Evolutionary conservation across 225 moss, liverwort and hornwort genomes (phyloP).

Genomic region (Antitrichia curtipendula): DNA sequence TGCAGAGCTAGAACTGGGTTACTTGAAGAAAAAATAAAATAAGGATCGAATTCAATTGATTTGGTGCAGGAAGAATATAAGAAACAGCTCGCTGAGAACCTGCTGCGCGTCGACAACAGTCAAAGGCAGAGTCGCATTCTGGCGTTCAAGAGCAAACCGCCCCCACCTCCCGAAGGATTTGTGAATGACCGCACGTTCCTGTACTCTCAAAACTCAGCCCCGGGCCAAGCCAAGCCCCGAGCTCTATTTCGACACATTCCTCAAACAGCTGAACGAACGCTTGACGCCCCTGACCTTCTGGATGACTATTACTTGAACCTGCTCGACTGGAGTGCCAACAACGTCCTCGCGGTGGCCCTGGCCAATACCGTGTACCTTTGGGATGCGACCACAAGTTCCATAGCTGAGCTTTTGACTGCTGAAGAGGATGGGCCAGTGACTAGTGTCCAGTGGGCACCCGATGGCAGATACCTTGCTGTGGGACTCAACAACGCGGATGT

Average conservation of each 20-base stretch:
- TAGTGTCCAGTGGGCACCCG: conserved; percentile 88
- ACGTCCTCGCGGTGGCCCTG: conserved; percentile 80
- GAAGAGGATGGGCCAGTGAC: conserved; percentile 87
- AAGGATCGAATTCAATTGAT: not conserved
- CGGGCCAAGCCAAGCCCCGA: conserved; percentile 45
- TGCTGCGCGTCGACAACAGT: conserved; percentile 47
- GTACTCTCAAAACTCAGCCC: conserved; percentile 55
- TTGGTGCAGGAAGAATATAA: conserved; percentile 82
- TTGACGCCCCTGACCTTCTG: conserved; percentile 91
- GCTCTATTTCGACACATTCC: conserved; percentile 80
- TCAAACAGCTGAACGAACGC: conserved; percentile 83
- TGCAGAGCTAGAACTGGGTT: not conserved
- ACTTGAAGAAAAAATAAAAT: not conserved
- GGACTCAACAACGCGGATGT: conserved; percentile 82
- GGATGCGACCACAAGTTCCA: conserved; percentile 75
- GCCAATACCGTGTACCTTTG: conserved; percentile 88
- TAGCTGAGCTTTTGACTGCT: conserved; percentile 78
- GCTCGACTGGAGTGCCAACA: conserved; percentile 82
- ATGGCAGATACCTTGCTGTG: conserved; percentile 80
- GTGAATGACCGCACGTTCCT: conserved; percentile 54
- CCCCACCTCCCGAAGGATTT: conserved; percentile 78
- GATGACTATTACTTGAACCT: conserved; percentile 95
- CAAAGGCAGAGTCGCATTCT: conserved; percentile 60
- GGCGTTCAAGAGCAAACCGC: conserved; percentile 93
- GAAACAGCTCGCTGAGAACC: conserved; percentile 79